These are phyloP conservation scores for Parathielavia hyrcaniae DNA, from an alignment of 495 filamentous ascomycete genomes.

Conservation along the genomic window DNA sequence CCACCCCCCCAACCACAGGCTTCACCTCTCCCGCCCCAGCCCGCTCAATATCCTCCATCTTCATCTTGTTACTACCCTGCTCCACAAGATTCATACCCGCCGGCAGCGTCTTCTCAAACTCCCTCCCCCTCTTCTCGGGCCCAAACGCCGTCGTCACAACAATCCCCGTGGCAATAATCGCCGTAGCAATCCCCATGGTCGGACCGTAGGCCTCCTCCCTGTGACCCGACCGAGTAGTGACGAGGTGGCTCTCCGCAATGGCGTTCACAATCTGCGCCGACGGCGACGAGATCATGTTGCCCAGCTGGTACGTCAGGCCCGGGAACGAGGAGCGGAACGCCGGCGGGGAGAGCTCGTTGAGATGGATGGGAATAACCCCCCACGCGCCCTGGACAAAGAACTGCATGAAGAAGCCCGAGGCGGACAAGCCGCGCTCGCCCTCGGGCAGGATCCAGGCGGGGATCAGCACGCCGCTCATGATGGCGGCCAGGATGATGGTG, in stretches of 20 bases:
- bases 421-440: slow-evolving; percentile 52
- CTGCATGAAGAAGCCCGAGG: slow-evolving; percentile 66
- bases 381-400: slow-evolving; percentile 75
- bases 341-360: slow-evolving; percentile 69
- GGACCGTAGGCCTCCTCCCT: slow-evolving; percentile 60
- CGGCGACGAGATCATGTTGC: slow-evolving; percentile 69
- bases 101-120: slow-evolving; percentile 56
- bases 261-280: slow-evolving; percentile 67
- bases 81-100: slow-evolving; percentile 46
- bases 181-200: slow-evolving; percentile 62
- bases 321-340: slow-evolving; percentile 67
- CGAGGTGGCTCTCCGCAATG: slow-evolving; percentile 51
- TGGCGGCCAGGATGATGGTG: slow-evolving; percentile 53
- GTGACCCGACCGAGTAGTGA: slow-evolving; percentile 44
- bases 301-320: slow-evolving; percentile 65
- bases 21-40: slow-evolving; percentile 2
- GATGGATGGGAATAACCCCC: slow-evolving; percentile 72
- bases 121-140: slow-evolving; percentile 59
- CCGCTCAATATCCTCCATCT: slow-evolving; percentile 19
- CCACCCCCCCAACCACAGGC: not conserved
- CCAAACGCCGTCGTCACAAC: slow-evolving; percentile 54
- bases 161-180: slow-evolving; percentile 61
- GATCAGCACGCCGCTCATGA: slow-evolving; percentile 55
- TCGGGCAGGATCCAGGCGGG: slow-evolving; percentile 66
- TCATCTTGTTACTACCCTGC: slow-evolving; percentile 12